Percentiles rank a stretch among this genome's conserved stretches.
These are phyloP conservation scores for Saturnispora gosingensis DNA, from an alignment of 805 yeast genomes.

Conservation along the genomic window DNA sequence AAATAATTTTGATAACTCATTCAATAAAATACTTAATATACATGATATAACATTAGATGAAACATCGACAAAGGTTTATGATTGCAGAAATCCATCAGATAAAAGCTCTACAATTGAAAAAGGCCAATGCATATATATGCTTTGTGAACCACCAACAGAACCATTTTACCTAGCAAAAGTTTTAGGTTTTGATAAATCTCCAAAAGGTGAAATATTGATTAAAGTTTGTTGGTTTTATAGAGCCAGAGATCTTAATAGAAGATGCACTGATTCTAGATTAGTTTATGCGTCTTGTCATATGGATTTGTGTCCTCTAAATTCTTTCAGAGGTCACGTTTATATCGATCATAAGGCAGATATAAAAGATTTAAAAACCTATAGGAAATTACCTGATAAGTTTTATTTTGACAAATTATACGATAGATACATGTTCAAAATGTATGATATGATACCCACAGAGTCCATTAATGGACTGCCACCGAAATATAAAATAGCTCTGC, in stretches of 20 bases:
- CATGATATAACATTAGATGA: slow-evolving; percentile 27
- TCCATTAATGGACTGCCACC: slow-evolving; percentile 49
- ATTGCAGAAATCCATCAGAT: slow-evolving; percentile 26
- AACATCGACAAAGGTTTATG: slow-evolving; percentile 19
- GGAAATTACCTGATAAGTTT: slow-evolving; percentile 56
- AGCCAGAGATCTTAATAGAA: slow-evolving; percentile 71
- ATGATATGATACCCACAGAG: slow-evolving; percentile 63
- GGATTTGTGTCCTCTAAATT: slow-evolving; percentile 67
- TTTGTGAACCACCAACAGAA: slow-evolving; percentile 89
- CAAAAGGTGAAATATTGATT: slow-evolving; percentile 25
- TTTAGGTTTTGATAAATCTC: slow-evolving; percentile 56
- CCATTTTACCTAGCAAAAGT: slow-evolving; percentile 86
- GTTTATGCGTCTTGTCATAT: slow-evolving; percentile 80
- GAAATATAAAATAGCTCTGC: slow-evolving; percentile 51
- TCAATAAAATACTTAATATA: slow-evolving; percentile 35
- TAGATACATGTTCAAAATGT: slow-evolving; percentile 73
- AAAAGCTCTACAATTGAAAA: slow-evolving; percentile 30
- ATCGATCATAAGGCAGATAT: slow-evolving; percentile 66
- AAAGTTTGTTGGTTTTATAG: slow-evolving; percentile 86
- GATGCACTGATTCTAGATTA: slow-evolving; percentile 60
- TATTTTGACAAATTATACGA: slow-evolving; percentile 84
- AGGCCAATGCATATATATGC: slow-evolving; percentile 69
- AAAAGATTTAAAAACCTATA: slow-evolving; percentile 44
- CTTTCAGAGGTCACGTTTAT: slow-evolving; percentile 65
- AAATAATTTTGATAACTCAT: slow-evolving; percentile 29